phyloP scores from a whole-genome alignment of 2,329 filamentous ascomycete species.

The Colletotrichum scovillei region DNA sequence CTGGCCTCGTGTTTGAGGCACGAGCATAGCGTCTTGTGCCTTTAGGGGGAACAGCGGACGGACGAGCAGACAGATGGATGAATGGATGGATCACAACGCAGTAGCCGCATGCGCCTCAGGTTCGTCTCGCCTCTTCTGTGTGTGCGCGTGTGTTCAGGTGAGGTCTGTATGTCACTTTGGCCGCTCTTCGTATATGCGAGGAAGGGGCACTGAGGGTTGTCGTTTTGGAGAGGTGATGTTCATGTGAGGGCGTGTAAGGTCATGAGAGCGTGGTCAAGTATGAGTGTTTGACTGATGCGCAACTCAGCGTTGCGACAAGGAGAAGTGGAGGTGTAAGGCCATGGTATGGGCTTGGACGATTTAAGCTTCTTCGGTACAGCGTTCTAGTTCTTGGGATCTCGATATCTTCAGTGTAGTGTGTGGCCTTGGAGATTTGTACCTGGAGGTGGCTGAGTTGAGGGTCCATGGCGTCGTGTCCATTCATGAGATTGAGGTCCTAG shows the following conservation, averaged over 20 bases:
- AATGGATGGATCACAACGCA: neutral
- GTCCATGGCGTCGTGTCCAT: no score
- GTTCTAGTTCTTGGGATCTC: neutral
- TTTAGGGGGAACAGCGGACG: neutral
- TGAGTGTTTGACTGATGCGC: conserved; percentile 1
- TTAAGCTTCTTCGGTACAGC: conserved; percentile 16
- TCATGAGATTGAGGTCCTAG: no score
- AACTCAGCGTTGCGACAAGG: neutral
- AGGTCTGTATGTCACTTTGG: neutral
- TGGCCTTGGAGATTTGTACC: neutral
- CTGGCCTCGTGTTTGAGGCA: neutral
- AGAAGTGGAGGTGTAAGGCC: no score
- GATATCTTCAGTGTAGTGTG: neutral
- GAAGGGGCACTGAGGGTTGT: neutral
- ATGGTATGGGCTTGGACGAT: neutral
- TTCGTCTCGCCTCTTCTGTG: neutral
- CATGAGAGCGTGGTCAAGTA: no score
- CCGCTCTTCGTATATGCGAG: neutral
- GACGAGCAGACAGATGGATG: neutral
- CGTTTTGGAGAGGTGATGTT: no score
- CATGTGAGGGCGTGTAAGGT: no score
- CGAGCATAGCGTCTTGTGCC: neutral
- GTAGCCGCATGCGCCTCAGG: neutral
- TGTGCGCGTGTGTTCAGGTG: neutral
- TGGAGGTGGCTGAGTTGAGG: neutral